Evolutionary conservation across 1,284 basidiomycete genomes (phyloP).

Genomic region (Microbotryum saponariae): DNA sequence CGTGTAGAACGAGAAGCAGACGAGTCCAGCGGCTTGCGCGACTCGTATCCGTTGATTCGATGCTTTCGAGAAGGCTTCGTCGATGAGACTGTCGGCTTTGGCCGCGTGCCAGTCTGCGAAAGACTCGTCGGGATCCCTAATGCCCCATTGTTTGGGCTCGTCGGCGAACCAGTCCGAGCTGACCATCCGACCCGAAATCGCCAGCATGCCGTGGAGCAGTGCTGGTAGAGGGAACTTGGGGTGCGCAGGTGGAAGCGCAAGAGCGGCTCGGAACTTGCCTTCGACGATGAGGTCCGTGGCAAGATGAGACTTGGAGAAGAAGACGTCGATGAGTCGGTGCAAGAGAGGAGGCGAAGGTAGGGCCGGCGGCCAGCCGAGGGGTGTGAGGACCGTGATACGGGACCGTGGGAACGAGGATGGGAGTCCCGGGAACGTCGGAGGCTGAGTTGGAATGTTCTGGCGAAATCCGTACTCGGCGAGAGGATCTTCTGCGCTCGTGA

Average conservation of each 20-base stretch:
- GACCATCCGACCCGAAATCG: constrained; percentile 72
- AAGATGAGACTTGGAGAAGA: constrained; percentile 24
- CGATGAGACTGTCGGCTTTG: constrained; percentile 47
- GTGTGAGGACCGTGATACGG: constrained; percentile 4
- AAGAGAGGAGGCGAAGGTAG: constrained; percentile 27
- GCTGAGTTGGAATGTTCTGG: not conserved
- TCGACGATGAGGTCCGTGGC: constrained; percentile 26
- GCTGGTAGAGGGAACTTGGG: constrained; percentile 70
- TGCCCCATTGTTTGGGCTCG: constrained; percentile 30
- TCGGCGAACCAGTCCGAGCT: constrained; percentile 47
- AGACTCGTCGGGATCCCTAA: not conserved
- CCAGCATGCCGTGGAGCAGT: constrained; percentile 74
- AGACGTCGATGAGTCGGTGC: constrained; percentile 29
- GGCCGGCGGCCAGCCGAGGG: constrained; percentile 27
- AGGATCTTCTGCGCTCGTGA: not conserved
- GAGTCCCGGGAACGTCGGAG: not conserved
- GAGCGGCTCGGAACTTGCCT: constrained; percentile 64
- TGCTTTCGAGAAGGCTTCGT: constrained; percentile 72
- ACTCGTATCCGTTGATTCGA: constrained; percentile 66
- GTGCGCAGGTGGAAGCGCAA: constrained; percentile 65
- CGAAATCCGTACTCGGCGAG: not conserved
- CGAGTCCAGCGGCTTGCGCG: constrained; percentile 69
- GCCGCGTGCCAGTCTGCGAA: not conserved
- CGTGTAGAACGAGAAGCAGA: constrained; percentile 80
- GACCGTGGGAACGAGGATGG: not conserved